Evolutionary conservation across 176 grass and related monocot genomes (phyloP).

Genomic region (Triticum turgidum): DNA sequence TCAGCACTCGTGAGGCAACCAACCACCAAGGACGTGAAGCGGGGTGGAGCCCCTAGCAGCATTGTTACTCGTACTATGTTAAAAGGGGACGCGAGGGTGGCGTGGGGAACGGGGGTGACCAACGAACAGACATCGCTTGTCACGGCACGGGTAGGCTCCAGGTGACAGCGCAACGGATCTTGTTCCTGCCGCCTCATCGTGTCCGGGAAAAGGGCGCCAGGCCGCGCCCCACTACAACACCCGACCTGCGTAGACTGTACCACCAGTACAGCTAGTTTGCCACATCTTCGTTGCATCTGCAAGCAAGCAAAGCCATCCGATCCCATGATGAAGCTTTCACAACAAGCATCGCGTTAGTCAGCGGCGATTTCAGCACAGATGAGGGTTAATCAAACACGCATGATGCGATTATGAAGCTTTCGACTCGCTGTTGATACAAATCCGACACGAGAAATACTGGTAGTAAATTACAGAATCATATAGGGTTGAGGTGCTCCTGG

Average conservation of each 20-base stretch:
- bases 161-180: constrained; percentile 27
- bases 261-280: constrained; percentile 15
- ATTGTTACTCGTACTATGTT: neutral
- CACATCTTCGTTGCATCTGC: constrained; percentile 13
- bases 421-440: constrained; percentile 23
- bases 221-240: neutral
- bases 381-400: too few relatives aligned
- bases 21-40: neutral
- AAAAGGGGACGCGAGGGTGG: neutral
- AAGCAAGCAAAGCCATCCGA: constrained; percentile 21
- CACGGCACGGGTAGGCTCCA: constrained; percentile 37
- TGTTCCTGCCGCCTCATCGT: constrained; percentile 40
- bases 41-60: constrained; percentile 3
- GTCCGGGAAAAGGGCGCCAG: constrained; percentile 19
- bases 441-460: neutral
- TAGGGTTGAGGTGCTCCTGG: constrained; percentile 12
- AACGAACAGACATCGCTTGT: constrained; percentile 28
- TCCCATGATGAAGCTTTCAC: neutral
- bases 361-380: too few relatives aligned
- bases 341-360: too few relatives aligned
- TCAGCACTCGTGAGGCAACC: constrained; percentile 14
- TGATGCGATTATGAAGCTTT: neutral
- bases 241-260: neutral
- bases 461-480: constrained; percentile 24
- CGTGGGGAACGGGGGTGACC: constrained; percentile 5